Evolutionary conservation across 2,329 filamentous ascomycete genomes (phyloP), one percentile per base, ranked within the genome.

Genomic region (Pseudohalonectria lignicola): DNA sequence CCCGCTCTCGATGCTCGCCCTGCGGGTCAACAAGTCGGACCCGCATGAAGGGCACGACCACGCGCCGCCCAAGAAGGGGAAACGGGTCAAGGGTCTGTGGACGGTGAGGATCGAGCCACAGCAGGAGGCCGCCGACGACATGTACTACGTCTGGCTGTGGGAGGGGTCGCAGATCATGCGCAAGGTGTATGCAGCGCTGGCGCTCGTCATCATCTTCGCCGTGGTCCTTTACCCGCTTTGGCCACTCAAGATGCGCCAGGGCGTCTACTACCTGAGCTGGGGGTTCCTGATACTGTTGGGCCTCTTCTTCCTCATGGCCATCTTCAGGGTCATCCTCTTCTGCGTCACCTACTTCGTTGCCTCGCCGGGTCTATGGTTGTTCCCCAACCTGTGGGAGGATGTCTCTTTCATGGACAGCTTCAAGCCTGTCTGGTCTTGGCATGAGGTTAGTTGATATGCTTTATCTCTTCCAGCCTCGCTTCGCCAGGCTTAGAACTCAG

Each of bases 331-430:
- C 40, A 94, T 98, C 43, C 69, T 98, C 20, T 98, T 98, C 67
- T 82, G 86, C 56, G 63, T 94, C 56, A 96, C 92, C 17, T 87
- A 94, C 62, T 94, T 96, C 54, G 70, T 73, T 13, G 70, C 77
- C 1, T 67, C 88, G 4, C 92, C 92, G 3, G 92, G 92, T 51
- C 70, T 98, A n/a, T 98, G 92, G 92, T 71, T 98, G 32, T 98
- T 90, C 64, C 92, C 92, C 35, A 98, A 98, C 56, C 66, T 98
- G 16, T 98, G 95, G 67, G 92, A 98, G 59, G 92, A 98, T 56
- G 92, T 98, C 20, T 94, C 90, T 7, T 96, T 98, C 65, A 82
- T 98, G 61, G 92, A 98, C 57, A 93, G 85, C 53, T 98, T 98
- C 73, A 82, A 82, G 54, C 92, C 92, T 16, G 64, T 94, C 5